Base-by-base conservation (phyloP, 2,329 filamentous ascomycete genomes). In the Colletotrichum lupini region DNA sequence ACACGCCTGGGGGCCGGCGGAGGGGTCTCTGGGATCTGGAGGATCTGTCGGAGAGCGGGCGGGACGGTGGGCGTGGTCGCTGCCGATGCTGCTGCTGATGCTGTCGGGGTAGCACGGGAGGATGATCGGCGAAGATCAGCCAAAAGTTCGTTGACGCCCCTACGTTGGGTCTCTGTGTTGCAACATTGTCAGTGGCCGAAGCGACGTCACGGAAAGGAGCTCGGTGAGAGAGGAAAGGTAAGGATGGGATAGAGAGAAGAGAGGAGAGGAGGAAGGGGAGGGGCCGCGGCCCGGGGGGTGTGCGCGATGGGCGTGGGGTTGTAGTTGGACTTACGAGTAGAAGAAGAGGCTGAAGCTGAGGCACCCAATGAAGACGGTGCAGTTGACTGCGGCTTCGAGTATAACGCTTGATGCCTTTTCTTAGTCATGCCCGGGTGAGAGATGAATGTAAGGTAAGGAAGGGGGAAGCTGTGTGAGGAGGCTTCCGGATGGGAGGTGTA, bases 101-200 rank as follows among this genome's bases (percentile, higher is more conserved):
- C 37, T 37, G 72, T 53, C 53, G 68, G 60, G 65, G 46, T 63
- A 63, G 64, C 63, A 37, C 65, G 37, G 64, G 84, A 68, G 59
- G 83, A 83, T 66, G 83, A 82, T 77, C 86, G 87, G 78, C 90
- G 89, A 76, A 91, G 79, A 74, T 85, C 87, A 73, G 88, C 86
- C 77, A 92, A 87, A 74, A 91, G 83, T 75, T 92, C 87, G 79
- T 92, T 92, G 78, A 92, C 90, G 72, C 86, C 82, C 63, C 82
- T 84, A 60, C 75, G 81, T 81, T 81, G 81, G 68, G 75, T 79
- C 70, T 77, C 79, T 82, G 60, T 55, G 49, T 67, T 57, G 62
- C 30, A 59, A 64, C 52, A 24, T 61, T 65, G 61, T 75, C 61
- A 74, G 64, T 52, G 28, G 42, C 28, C 56, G 60, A 49, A 74